Conservation (phyloP, 2,329 filamentous ascomycete species). For the Clathrospora elynae region DNA sequence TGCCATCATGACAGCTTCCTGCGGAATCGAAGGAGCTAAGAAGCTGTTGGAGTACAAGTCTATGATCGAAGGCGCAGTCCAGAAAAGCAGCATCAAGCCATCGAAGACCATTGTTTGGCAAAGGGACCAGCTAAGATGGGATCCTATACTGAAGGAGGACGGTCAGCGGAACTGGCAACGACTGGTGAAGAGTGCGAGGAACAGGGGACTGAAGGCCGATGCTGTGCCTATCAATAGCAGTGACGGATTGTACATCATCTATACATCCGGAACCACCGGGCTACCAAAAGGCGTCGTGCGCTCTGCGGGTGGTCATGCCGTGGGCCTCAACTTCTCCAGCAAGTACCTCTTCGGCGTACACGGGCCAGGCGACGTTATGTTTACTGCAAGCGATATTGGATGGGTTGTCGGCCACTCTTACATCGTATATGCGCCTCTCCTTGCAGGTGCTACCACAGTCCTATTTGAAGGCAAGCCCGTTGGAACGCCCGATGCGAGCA, state of each 20-base stretch:
- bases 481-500: constrained; percentile 83
- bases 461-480: constrained; percentile 94
- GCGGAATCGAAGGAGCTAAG: constrained; percentile 86
- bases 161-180: constrained; percentile 82
- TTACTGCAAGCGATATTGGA: constrained; percentile 84
- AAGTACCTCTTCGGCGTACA: constrained; percentile 81
- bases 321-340: constrained; percentile 81
- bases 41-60: constrained; percentile 75
- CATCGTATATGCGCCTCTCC: constrained; percentile 85
- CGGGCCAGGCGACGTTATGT: constrained; percentile 81
- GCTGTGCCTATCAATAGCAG: constrained; percentile 79
- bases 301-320: constrained; percentile 84
- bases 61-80: constrained; percentile 75
- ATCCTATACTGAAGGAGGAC: constrained; percentile 65
- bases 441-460: constrained; percentile 83
- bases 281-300: constrained; percentile 81
- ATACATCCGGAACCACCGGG: constrained; percentile 83
- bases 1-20: constrained; percentile 84
- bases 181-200: constrained; percentile 71
- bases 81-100: constrained; percentile 72
- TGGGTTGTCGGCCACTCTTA: constrained; percentile 82
- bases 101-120: constrained; percentile 80
- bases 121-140: constrained; percentile 75
- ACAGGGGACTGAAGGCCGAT: constrained; percentile 69
- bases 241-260: constrained; percentile 87